Evolutionary conservation across 2,329 filamentous ascomycete species (phyloP).

Genomic region (Capronia epimyces): DNA sequence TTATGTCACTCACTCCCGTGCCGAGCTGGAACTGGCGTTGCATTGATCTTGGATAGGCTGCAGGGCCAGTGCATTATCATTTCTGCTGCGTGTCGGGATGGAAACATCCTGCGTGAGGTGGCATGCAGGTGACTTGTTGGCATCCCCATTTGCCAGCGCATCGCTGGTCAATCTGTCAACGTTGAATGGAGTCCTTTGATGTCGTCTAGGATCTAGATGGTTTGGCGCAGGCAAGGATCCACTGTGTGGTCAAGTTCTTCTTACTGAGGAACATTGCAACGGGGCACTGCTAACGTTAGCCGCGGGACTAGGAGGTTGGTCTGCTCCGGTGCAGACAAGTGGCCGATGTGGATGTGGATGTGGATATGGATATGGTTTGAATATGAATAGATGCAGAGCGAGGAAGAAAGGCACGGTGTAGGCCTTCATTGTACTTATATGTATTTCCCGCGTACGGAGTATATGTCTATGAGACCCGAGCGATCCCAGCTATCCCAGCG

Average conservation of each 20-base stretch:
- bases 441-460: not conserved
- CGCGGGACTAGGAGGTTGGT: not conserved
- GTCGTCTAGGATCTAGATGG: too few species aligned
- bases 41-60: too few species aligned
- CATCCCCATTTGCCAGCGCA: slow-evolving; percentile 9
- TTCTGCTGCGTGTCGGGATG: not conserved
- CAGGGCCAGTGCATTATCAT: too few species aligned
- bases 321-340: not conserved
- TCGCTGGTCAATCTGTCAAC: not conserved
- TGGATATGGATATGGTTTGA: too few species aligned
- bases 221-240: slow-evolving; percentile 1
- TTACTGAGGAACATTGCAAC: not conserved
- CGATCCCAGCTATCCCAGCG: not conserved
- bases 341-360: not conserved
- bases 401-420: not conserved
- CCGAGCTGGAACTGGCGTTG: too few species aligned
- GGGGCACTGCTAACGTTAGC: not conserved
- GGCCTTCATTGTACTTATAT: not conserved
- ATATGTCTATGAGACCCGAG: too few species aligned
- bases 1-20: too few species aligned
- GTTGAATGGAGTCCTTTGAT: not conserved
- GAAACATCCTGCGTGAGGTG: not conserved
- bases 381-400: too few species aligned
- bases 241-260: not conserved
- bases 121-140: not conserved